Evolutionary conservation across 2,329 filamentous ascomycete genomes (phyloP), one percentile per base, ranked within the genome.

Genomic region (Drechslerella dactyloides): DNA sequence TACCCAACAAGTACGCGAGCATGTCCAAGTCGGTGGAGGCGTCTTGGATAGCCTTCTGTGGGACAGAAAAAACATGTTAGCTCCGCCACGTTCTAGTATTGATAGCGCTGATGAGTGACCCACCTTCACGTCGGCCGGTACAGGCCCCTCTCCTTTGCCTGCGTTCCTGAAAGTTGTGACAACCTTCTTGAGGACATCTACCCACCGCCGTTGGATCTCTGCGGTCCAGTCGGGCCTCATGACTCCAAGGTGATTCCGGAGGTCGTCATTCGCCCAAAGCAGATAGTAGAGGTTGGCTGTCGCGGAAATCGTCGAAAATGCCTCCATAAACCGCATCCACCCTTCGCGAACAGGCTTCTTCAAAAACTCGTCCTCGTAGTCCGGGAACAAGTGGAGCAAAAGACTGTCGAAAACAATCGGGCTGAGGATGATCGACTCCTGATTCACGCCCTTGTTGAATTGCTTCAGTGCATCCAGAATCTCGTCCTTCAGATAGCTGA

Each of bases 401-500:
- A 77, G 64, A 13, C 74, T 74, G 33, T 76, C 69, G 6, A 77
- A 66, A 17, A 75, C 69, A 30, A 76, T 52, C 1, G 75, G 69
- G 30, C 72, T 74, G 1, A 74, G 66, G 50, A 77, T 76, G 15
- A 77, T 75, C 11, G 74, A 64, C 19, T 74, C 69, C 21, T 74
- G 56, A 2, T 61, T 46, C n/a, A 46, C 64, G 23, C 56, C 60
- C 19, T 33, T 42, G 7, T 60, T 63, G 24, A 73, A 75, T 5
- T 51, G 50, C 13, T 62, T 61, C 52, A 57, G 35, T 7, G 77
- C 76, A 11, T 69, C 46, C 21, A 77, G 50, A 21, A 76, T 74
- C 51, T 78, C 76, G 51, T 77, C 76, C 53, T 77, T 77, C 7
- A 77, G 69, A 42, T 75, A 76, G 2, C 76, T 75, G 15, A 77